These are phyloP conservation scores for Pleurotus tuoliensis DNA, from an alignment of 768 basidiomycete genomes.

Conservation along the genomic window DNA sequence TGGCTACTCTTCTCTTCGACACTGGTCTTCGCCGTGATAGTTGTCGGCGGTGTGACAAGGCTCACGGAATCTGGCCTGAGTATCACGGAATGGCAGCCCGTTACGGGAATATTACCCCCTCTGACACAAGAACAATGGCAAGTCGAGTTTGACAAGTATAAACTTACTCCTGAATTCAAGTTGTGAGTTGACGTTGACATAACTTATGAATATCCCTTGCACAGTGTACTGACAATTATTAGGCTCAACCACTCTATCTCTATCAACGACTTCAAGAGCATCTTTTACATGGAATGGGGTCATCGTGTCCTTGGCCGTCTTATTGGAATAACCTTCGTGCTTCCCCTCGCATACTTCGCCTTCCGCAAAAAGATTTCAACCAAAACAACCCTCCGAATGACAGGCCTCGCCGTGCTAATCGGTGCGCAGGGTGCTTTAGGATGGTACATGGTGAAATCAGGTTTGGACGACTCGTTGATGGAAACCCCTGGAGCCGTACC, in stretches of 20 bases:
- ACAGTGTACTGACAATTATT: conserved; percentile 5
- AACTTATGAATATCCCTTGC: neutral
- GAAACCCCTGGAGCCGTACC: conserved; percentile 82
- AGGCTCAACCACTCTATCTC: conserved; percentile 89
- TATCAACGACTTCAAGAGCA: conserved; percentile 88
- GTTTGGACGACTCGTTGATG: conserved; percentile 80
- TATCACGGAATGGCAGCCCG: conserved; percentile 97
- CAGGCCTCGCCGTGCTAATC: conserved; percentile 74
- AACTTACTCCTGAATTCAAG: conserved; percentile 91
- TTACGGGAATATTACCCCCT: conserved; percentile 87
- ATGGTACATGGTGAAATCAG: conserved; percentile 99
- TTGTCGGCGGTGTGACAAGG: conserved; percentile 94
- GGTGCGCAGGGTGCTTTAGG: conserved; percentile 91
- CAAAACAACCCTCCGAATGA: conserved; percentile 57
- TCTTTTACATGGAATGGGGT: conserved; percentile 98
- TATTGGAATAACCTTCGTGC: conserved; percentile 78
- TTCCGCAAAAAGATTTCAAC: conserved; percentile 64
- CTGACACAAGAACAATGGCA: conserved; percentile 74
- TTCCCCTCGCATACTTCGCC: conserved; percentile 80
- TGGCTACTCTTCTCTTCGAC: conserved; percentile 87
- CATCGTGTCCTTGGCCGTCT: conserved; percentile 92
- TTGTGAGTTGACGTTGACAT: too few relatives aligned
- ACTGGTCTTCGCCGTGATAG: conserved; percentile 87
- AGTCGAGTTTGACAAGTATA: conserved; percentile 91
- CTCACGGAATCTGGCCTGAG: conserved; percentile 96